phyloP scores from a whole-genome alignment of 352 stramenopile species.

The Peronosclerospora sorghi region DNA sequence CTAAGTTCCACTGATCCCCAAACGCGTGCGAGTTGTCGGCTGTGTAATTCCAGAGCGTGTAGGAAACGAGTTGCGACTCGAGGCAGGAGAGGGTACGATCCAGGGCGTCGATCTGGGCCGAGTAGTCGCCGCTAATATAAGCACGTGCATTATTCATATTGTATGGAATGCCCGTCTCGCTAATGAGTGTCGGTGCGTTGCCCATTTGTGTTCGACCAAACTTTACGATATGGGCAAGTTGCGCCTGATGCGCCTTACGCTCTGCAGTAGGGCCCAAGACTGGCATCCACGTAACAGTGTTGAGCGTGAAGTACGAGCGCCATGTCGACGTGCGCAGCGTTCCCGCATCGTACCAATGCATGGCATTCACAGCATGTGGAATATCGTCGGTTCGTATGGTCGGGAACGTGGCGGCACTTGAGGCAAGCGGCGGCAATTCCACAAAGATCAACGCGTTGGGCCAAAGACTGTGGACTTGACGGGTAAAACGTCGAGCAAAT shows the following conservation, averaged over 20 bases:
- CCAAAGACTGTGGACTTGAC: slow-evolving; percentile 44
- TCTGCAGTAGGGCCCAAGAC: slow-evolving; percentile 54
- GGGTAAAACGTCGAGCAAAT: slow-evolving; percentile 53
- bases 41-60: slow-evolving; percentile 87
- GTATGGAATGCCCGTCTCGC: slow-evolving; percentile 58
- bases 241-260: slow-evolving; percentile 38
- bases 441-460: slow-evolving; percentile 64
- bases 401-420: slow-evolving; percentile 53
- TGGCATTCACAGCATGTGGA: slow-evolving; percentile 70
- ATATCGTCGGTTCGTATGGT: slow-evolving; percentile 43
- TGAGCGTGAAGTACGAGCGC: slow-evolving; percentile 63
- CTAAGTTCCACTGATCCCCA: slow-evolving; percentile 80
- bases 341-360: slow-evolving; percentile 87
- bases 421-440: slow-evolving; percentile 71
- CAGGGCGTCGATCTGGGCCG: slow-evolving; percentile 31
- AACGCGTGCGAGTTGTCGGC: slow-evolving; percentile 65
- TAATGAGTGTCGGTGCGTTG: slow-evolving; percentile 48
- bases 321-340: slow-evolving; percentile 74
- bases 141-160: slow-evolving; percentile 39
- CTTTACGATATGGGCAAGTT: slow-evolving; percentile 50
- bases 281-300: slow-evolving; percentile 45
- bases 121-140: slow-evolving; percentile 37
- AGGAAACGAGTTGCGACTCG: slow-evolving; percentile 57
- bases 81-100: slow-evolving; percentile 59
- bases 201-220: slow-evolving; percentile 37